A percentile compares a stretch with the other conserved stretches of the same genome.
Evolutionary conservation across 1,139 yeast genomes (phyloP).

Genomic region (Hemisphaericaspora lyxosophila): DNA sequence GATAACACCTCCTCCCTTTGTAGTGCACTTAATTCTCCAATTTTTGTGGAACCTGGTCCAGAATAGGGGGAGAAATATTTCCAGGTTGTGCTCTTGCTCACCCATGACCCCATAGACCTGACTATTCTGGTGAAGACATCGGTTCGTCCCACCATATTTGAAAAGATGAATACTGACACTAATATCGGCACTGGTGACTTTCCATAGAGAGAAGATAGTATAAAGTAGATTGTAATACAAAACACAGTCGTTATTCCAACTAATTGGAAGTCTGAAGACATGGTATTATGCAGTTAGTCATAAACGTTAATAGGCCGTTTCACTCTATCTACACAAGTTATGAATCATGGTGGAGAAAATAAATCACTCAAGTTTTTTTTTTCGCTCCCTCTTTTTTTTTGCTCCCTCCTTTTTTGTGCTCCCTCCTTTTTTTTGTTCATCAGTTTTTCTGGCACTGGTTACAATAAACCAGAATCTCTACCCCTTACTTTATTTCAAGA

Average conservation of each 20-base stretch:
- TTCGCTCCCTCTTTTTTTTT: not conserved
- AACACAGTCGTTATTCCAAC: conserved; percentile 5
- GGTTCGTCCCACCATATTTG: conserved; percentile 35
- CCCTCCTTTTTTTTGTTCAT: too few relatives aligned
- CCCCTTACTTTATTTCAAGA: too few relatives aligned
- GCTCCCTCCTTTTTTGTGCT: not conserved
- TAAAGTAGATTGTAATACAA: conserved; percentile 9
- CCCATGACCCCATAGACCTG: conserved; percentile 6
- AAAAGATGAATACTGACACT: conserved; percentile 28
- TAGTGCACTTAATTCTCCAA: conserved; percentile 17
- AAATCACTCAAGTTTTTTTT: not conserved
- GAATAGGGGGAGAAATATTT: too few relatives aligned
- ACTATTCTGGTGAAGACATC: conserved; percentile 13
- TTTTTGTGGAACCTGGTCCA: too few relatives aligned
- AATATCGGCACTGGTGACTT: conserved; percentile 30
- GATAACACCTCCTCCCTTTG: conserved; percentile 39
- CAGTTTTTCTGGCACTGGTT: too few relatives aligned
- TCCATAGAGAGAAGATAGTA: conserved; percentile 9
- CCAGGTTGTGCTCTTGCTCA: too few relatives aligned
- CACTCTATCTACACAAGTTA: too few relatives aligned
- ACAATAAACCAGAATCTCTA: too few relatives aligned
- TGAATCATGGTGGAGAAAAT: not conserved
- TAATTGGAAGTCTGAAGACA: conserved; percentile 9
- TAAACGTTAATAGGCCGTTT: too few relatives aligned
- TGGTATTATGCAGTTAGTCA: too few relatives aligned